Evolutionary conservation across 1,284 basidiomycete species (phyloP), one percentile per base, ranked within the genome.

Genomic region (Cutaneotrichosporon dermatis): DNA sequence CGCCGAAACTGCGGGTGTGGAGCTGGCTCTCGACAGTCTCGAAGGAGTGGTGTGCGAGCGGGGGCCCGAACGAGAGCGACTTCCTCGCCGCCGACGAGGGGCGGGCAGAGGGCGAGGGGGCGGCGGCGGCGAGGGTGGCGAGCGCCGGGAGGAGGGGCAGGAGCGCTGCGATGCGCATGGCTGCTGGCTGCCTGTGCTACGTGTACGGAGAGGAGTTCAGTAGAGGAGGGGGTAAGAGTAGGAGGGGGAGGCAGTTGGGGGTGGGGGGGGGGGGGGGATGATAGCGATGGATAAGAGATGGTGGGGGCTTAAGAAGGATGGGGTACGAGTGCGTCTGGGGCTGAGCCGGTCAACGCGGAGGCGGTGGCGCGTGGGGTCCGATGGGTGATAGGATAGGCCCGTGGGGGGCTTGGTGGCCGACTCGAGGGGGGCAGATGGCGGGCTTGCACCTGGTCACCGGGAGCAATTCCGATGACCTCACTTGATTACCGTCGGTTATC

Each of bases 61-160:
- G 77, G 12, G 89, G 88, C 13, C 90, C 90, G 72, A 91, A 92
- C 10, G 85, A 84, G 51, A 92, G 82, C 0, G 89, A 84, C 85
- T 92, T 60, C 53, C 52, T 55, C 52, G 55, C 53, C 13, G 37
- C n/a, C 37, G 54, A 25, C 25, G 25, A 25, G 25, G 25, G 25
- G 25, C 25, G 25, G 25, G 25, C 50, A 53, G 42, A 57, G 58
- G 40, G 46, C 4, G 49, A 41, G 39, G 45, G 51, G 54, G 52
- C 58, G 50, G 54, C 51, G n/a, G 40, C 36, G 33, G 61, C 60
- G 37, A 73, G 61, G 58, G 67, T 65, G 62, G 74, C 77, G 41
- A 79, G 70, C 25, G 72, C 55, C 42, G 77, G 77, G 35, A 79
- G 68, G 49, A 79, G 70, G 51, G 77, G 62, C 54, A 78, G 50